A percentile compares a stretch with the other conserved stretches of the same genome.
These are phyloP conservation scores for Rutidosis leptorrhynchoides DNA, from an alignment of 129 eudicot species.

Conservation along the genomic window DNA sequence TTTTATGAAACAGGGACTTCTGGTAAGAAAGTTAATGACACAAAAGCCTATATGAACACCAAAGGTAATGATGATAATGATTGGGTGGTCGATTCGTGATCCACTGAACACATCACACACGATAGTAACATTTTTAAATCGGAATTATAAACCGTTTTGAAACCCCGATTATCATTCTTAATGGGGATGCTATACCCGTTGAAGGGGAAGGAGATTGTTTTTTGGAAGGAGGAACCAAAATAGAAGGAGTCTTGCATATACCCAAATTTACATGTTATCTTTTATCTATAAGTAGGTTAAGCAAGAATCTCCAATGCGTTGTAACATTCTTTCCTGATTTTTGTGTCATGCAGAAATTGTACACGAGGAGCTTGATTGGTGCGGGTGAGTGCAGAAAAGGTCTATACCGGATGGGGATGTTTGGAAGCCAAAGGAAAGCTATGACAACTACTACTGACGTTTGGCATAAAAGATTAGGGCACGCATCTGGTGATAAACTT, in stretches of 20 bases:
- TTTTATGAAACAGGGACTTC: too few relatives aligned
- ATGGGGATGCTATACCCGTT: background rate
- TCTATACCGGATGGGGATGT: background rate
- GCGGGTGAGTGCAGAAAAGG: background rate
- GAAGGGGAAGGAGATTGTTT: background rate
- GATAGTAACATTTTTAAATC: too few relatives aligned
- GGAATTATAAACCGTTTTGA: background rate
- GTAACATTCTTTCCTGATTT: background rate
- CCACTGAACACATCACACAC: background rate
- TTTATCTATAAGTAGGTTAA: background rate
- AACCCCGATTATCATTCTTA: background rate
- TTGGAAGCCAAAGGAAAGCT: background rate
- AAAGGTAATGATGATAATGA: background rate
- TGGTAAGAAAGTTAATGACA: too few relatives aligned
- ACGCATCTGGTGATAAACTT: background rate
- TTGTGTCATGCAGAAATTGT: background rate
- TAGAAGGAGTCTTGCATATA: background rate
- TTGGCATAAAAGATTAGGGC: background rate
- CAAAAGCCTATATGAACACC: too few relatives aligned
- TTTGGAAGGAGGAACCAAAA: background rate
- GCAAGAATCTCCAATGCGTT: background rate
- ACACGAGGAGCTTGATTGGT: background rate
- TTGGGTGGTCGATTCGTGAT: background rate
- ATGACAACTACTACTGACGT: too few relatives aligned
- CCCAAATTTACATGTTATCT: background rate